A percentile compares a stretch with the other conserved stretches of the same genome.
Conservation (phyloP, 768 basidiomycete genomes). For the Dacryopinax primogenitus region DNA sequence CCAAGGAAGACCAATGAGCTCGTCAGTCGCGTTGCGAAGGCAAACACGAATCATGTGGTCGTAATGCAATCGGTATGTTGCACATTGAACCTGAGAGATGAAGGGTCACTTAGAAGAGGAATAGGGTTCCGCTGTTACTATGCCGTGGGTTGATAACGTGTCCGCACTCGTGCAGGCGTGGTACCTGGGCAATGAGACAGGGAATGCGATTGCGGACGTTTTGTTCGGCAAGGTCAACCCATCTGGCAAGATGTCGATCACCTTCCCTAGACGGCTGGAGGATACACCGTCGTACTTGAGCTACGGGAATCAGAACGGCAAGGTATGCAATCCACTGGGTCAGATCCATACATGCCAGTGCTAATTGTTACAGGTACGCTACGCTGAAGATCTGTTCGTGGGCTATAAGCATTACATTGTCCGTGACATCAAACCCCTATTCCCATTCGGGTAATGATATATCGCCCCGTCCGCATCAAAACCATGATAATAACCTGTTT, state of each 20-base stretch:
- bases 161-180: constrained; percentile 62
- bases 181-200: constrained; percentile 76
- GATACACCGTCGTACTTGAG: constrained; percentile 58
- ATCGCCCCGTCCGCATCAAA: not conserved
- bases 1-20: constrained; percentile 67
- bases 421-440: constrained; percentile 47
- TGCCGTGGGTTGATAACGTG: constrained; percentile 65
- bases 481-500: not conserved
- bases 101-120: not conserved
- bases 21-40: constrained; percentile 47
- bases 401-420: constrained; percentile 69
- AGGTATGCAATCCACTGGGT: constrained; percentile 33
- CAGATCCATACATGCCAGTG: no score
- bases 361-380: constrained; percentile 32
- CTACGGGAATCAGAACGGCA: constrained; percentile 58
- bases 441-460: constrained; percentile 54
- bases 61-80: constrained; percentile 55
- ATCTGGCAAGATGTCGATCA: constrained; percentile 57
- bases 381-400: constrained; percentile 58
- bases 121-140: constrained; percentile 26
- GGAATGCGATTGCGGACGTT: constrained; percentile 70
- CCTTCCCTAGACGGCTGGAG: constrained; percentile 65
- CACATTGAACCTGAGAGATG: constrained; percentile 10
- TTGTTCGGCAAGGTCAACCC: constrained; percentile 70
- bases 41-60: constrained; percentile 56